These are phyloP conservation scores for Dictyostelium capitatum DNA, from an alignment of 78 protist species.

Conservation along the genomic window DNA sequence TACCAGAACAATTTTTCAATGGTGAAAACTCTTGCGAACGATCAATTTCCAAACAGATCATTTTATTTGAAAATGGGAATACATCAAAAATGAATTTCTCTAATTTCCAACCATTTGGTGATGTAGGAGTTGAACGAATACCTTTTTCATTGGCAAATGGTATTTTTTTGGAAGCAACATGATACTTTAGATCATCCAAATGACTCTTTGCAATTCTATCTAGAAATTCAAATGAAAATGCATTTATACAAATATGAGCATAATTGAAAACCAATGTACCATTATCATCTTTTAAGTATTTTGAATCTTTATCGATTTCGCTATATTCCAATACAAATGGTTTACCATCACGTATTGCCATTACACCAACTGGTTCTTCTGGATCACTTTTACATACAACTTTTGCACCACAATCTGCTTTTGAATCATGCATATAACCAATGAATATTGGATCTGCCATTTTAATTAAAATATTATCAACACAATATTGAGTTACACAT, in stretches of 20 bases:
- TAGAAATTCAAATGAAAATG: conserved; percentile 84
- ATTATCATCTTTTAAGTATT: conserved; percentile 33
- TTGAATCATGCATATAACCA: conserved; percentile 86
- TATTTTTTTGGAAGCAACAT: conserved; percentile 95
- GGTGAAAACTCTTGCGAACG: conserved; percentile 92
- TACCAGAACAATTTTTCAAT: conserved; percentile 88
- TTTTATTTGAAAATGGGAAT: conserved; percentile 83
- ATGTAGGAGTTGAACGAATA: conserved; percentile 5
- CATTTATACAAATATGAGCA: conserved; percentile 94
- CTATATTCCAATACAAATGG: conserved; percentile 95
- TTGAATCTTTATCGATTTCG: conserved; percentile 89
- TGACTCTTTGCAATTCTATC: conserved; percentile 18
- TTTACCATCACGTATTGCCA: conserved; percentile 85
- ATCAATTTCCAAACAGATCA: conserved; percentile 63
- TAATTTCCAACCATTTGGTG: conserved; percentile 88
- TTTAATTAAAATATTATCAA: conserved; percentile 94
- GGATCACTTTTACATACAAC: conserved; percentile 89
- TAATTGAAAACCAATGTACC: conserved; percentile 88
- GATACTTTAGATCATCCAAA: conserved; percentile 70
- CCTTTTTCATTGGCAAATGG: conserved; percentile 72
- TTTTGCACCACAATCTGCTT: conserved; percentile 91
- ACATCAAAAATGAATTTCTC: conserved; percentile 97
- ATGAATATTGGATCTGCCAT: conserved; percentile 95
- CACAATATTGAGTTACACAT: conserved; percentile 91
- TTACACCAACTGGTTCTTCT: conserved; percentile 93